A percentile compares a stretch with the other conserved stretches of the same genome.
Evolutionary conservation across 2,329 filamentous ascomycete genomes (phyloP).

Genomic region (Nemania sp.): DNA sequence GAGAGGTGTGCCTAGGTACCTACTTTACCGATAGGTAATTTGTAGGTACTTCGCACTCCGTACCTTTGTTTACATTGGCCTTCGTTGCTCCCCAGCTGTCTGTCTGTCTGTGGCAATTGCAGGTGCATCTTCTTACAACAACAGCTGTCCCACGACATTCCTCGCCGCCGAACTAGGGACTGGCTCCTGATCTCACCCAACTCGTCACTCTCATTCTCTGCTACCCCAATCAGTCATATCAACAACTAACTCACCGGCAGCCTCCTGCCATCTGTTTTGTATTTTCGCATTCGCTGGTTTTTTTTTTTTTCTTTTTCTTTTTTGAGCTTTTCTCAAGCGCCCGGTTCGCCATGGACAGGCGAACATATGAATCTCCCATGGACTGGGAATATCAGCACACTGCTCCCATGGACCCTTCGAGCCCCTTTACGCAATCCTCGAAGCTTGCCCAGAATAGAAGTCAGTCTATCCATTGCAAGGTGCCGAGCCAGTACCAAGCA

Average conservation of each 20-base stretch:
- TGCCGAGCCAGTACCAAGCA: constrained; percentile 13
- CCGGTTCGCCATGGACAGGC: constrained; percentile 51
- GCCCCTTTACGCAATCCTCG: constrained; percentile 62
- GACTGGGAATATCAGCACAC: constrained; percentile 67
- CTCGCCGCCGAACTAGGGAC: neutral
- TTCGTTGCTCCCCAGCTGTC: constrained; percentile 7
- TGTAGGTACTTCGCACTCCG: no score
- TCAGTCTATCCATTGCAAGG: constrained; percentile 38
- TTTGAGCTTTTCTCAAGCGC: neutral
- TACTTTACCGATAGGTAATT: no score
- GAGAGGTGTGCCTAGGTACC: no score
- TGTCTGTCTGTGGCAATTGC: neutral
- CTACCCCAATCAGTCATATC: neutral
- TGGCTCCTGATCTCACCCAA: neutral
- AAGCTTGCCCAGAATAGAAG: constrained; percentile 48
- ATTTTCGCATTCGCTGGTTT: constrained; percentile 2
- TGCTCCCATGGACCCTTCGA: constrained; percentile 63
- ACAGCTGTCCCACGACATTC: neutral
- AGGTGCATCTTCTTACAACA: neutral
- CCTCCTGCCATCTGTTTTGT: neutral
- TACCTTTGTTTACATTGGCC: no score
- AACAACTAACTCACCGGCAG: neutral
- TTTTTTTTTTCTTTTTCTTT: no score
- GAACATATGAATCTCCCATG: constrained; percentile 66
- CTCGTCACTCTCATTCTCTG: neutral